Evolutionary conservation across 306 rosid species (phyloP), one percentile per base, ranked within the genome.

Genomic region (Ammopiptanthus mongolicus): DNA sequence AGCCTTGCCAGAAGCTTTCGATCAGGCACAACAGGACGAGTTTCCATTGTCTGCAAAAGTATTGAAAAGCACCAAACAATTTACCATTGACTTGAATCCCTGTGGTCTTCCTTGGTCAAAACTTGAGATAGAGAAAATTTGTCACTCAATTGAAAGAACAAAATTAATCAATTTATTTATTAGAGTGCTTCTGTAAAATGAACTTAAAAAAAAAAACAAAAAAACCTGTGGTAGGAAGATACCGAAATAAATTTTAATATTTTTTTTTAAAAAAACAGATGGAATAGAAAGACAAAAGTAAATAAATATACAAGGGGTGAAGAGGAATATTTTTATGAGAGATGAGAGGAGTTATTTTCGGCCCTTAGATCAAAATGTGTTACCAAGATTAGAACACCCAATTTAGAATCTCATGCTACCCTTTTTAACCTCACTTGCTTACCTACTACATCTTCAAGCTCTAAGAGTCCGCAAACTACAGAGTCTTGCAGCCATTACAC

Each of bases 1-100:
- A 95, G 98, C 80, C 97, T 90, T 59, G 98, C 97, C 59, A 91
- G 98, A 61, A 91, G 86, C 83, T 85, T 95, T 47, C 96, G 87
- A 79, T 95, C 97, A 1, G 97, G 96, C 62, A 95, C 90, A 75
- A 85, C 82, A 22, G 96, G 93, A 33, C 97, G 91, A 80, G 89
- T 90, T 86, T 95, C 98, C 98, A 91, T 91, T 23, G 98, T 84
- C 98, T 91, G 83, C 79, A 77, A 67, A 78, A 18, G 42, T 41
- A 75, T 72, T 50, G 70, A 55, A 21, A 72, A 76, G 47, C 11
- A 48, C 29, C 19, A 55, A 58, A 81, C 56, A 52, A 71, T 76
- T 60, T 31, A 25, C 76, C 22, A 46, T 42, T 55, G 19, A 66
- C 28, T n/a, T 47, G 50, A 65, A 78, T 19, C 56, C 64, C 41